Conservation (phyloP, 768 basidiomycete species). For the Candolleomyces efflorescens region DNA sequence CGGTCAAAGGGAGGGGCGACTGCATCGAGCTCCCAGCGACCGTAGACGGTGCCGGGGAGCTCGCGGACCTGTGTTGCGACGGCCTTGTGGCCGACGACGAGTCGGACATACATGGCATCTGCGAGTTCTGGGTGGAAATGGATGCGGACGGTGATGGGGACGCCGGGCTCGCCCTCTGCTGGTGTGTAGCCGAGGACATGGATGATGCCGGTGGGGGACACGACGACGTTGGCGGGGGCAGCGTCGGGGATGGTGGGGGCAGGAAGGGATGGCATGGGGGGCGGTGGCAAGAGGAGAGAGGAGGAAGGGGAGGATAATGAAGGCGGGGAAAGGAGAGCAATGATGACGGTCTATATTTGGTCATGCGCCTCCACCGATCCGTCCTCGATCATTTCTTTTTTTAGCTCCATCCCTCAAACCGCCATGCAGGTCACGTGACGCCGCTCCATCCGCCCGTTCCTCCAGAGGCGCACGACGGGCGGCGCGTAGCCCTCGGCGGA, state of each 20-base stretch:
- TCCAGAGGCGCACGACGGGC: slow-evolving; percentile 61
- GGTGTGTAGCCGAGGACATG: slow-evolving; percentile 65
- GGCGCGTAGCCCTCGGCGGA: slow-evolving; percentile 70
- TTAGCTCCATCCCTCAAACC: slow-evolving; percentile 5
- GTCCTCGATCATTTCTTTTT: slow-evolving; percentile 6
- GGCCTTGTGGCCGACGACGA: slow-evolving; percentile 68
- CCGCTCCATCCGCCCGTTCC: slow-evolving; percentile 42
- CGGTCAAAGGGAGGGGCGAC: slow-evolving; percentile 51
- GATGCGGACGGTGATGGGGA: slow-evolving; percentile 60
- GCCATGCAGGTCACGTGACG: slow-evolving; percentile 42
- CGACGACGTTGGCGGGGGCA: slow-evolving; percentile 24
- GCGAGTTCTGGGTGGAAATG: slow-evolving; percentile 49
- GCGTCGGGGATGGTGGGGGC: slow-evolving; percentile 6
- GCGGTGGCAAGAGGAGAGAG: slow-evolving; percentile 1
- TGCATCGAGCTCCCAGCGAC: slow-evolving; percentile 63
- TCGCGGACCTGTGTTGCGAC: slow-evolving; percentile 64
- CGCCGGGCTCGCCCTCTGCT: slow-evolving; percentile 57
- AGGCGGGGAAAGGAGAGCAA: slow-evolving; percentile 8
- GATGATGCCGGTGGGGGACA: slow-evolving; percentile 51
- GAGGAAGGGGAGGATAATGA: slow-evolving; percentile 1
- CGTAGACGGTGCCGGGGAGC: slow-evolving; percentile 40
- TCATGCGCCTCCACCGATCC: slow-evolving; percentile 14
- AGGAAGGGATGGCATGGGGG: slow-evolving; percentile 3
- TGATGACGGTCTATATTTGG: slow-evolving; percentile 9
- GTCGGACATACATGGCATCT: slow-evolving; percentile 60